Percentiles rank a stretch among this genome's conserved stretches.
Conservation (phyloP, 2,329 filamentous ascomycete species). For the Sporothrix mexicana region DNA sequence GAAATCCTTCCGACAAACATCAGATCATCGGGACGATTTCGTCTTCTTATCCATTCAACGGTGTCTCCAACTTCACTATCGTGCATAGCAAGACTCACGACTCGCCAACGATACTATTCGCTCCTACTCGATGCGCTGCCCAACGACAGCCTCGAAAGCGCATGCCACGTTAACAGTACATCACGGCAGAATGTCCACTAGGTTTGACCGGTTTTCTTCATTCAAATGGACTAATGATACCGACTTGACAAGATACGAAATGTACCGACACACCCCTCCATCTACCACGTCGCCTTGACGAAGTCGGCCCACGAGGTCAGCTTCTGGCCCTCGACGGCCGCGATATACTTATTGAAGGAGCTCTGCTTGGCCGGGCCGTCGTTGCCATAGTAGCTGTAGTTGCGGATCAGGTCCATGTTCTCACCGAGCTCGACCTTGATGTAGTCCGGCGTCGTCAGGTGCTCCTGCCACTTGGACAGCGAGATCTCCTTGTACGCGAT, state of each 20-base stretch:
- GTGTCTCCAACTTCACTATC: no score
- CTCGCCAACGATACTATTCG: no score
- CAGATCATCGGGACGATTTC: no score
- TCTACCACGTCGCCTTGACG: conserved; percentile 38
- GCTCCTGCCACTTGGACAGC: background rate
- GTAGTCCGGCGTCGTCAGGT: background rate
- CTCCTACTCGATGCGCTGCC: no score
- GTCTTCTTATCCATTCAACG: no score
- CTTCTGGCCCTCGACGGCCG: conserved; percentile 47
- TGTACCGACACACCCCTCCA: background rate
- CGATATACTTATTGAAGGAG: conserved; percentile 49
- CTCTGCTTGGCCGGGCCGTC: conserved; percentile 40
- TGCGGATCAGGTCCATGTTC: conserved; percentile 54
- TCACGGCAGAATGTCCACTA: no score
- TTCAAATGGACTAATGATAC: no score
- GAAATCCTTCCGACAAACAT: no score
- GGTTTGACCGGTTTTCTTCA: no score
- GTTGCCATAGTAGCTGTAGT: conserved; percentile 58
- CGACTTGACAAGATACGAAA: background rate
- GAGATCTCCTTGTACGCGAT: background rate
- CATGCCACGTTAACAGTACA: no score
- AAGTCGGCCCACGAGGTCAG: conserved; percentile 52
- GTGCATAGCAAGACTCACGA: no score
- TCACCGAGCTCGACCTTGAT: conserved; percentile 6
- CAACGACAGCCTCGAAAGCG: no score